Conservation (phyloP, 176 grass and related monocot species). For the Otatea glauca region DNA sequence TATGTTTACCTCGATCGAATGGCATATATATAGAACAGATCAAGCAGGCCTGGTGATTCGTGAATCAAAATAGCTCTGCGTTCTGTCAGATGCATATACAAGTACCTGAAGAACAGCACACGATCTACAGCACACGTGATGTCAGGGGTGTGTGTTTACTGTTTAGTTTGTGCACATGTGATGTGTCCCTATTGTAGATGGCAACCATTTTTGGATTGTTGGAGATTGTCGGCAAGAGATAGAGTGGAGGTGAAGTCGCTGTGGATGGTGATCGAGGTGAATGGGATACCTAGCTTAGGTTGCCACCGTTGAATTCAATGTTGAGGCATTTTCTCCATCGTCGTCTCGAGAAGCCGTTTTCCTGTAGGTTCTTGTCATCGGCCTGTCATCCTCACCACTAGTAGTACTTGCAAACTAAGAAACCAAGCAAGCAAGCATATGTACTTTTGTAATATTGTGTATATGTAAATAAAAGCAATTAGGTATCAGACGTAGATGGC, state of each 20-base stretch:
- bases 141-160: neutral
- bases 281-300: neutral
- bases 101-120: neutral
- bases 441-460: neutral
- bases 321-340: neutral
- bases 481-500: too few species aligned
- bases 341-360: neutral
- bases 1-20: too few species aligned
- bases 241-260: neutral
- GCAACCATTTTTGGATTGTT: constrained; percentile 14
- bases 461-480: too few species aligned
- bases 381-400: neutral
- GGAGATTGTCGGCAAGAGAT: constrained; percentile 45
- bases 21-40: neutral
- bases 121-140: neutral
- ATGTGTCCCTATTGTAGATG: constrained; percentile 1
- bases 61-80: neutral
- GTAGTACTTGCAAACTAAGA: too few species aligned
- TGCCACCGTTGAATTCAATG: neutral
- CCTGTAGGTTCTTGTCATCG: neutral
- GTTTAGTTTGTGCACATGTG: neutral
- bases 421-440: neutral
- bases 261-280: neutral
- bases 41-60: neutral
- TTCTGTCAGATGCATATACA: neutral